Percentiles rank a stretch among this genome's conserved stretches.
phyloP scores from a whole-genome alignment of 2,329 filamentous ascomycete genomes.

The Colletotrichum cereale region DNA sequence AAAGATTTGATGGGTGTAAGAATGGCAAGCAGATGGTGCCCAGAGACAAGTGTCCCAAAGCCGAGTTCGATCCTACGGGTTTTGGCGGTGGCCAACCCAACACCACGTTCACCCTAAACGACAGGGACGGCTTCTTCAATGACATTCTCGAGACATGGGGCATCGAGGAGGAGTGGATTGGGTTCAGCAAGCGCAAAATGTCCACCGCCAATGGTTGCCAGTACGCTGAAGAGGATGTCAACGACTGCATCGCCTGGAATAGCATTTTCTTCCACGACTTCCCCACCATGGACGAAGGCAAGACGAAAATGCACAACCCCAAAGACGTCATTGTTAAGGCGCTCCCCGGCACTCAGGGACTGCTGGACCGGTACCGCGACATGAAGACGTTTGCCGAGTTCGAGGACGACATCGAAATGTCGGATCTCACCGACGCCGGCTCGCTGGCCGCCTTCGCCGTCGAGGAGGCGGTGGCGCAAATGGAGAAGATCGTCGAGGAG shows the following conservation, averaged over 20 bases:
- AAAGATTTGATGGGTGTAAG: slow-evolving; percentile 1
- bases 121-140: neutral
- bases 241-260: slow-evolving; percentile 31
- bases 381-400: neutral
- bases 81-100: slow-evolving; percentile 30
- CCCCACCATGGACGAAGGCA: slow-evolving; percentile 19
- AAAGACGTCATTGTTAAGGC: slow-evolving; percentile 41
- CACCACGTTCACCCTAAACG: neutral
- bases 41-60: slow-evolving; percentile 19
- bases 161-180: neutral
- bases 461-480: slow-evolving; percentile 1
- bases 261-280: slow-evolving; percentile 39
- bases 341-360: neutral
- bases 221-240: slow-evolving; percentile 30
- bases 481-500: neutral
- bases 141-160: neutral
- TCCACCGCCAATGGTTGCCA: slow-evolving; percentile 42
- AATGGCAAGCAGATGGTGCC: slow-evolving; percentile 19
- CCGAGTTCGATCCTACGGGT: slow-evolving; percentile 25
- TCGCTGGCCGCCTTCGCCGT: slow-evolving; percentile 11
- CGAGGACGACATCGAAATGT: slow-evolving; percentile 1
- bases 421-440: neutral
- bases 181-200: slow-evolving; percentile 17
- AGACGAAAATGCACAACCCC: slow-evolving; percentile 41
- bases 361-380: slow-evolving; percentile 2